Evolutionary conservation across 805 yeast genomes (phyloP).

Genomic region (Starmera pachycereana): DNA sequence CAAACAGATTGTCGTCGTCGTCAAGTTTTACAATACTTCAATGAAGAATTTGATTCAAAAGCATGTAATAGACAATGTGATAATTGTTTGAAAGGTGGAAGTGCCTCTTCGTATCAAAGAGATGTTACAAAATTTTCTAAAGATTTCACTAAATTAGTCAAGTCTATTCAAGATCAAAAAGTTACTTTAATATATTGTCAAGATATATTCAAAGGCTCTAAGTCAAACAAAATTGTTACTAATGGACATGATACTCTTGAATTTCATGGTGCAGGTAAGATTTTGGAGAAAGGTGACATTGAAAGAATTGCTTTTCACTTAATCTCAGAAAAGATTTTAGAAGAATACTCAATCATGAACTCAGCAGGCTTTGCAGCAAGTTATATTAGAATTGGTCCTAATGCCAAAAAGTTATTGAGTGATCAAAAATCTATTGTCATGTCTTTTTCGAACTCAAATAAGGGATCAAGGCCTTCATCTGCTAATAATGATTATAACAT

Average conservation of each 20-base stretch:
- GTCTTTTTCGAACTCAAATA: constrained; percentile 26
- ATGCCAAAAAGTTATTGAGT: constrained; percentile 37
- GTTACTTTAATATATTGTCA: constrained; percentile 77
- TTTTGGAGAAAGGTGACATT: constrained; percentile 52
- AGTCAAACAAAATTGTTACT: constrained; percentile 45
- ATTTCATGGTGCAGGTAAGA: constrained; percentile 65
- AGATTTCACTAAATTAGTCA: constrained; percentile 49
- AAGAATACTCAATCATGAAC: constrained; percentile 64
- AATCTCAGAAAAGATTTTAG: constrained; percentile 51
- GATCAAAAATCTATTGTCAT: constrained; percentile 38
- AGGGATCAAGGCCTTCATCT: constrained; percentile 9
- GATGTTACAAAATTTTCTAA: constrained; percentile 64
- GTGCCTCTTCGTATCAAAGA: constrained; percentile 33
- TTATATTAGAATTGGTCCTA: constrained; percentile 55
- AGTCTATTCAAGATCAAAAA: constrained; percentile 39
- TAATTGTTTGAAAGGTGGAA: constrained; percentile 51
- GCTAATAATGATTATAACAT: constrained; percentile 1
- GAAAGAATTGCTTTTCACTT: constrained; percentile 79
- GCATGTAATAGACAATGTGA: constrained; percentile 74
- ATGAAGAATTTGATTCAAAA: constrained; percentile 62
- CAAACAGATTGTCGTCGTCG: constrained; percentile 81
- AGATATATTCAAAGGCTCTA: constrained; percentile 73
- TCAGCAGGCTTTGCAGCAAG: constrained; percentile 74
- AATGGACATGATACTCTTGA: constrained; percentile 51
- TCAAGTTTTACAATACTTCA: constrained; percentile 84